Conservation (phyloP, 352 stramenopile genomes). For the Pythium folliculosum region DNA sequence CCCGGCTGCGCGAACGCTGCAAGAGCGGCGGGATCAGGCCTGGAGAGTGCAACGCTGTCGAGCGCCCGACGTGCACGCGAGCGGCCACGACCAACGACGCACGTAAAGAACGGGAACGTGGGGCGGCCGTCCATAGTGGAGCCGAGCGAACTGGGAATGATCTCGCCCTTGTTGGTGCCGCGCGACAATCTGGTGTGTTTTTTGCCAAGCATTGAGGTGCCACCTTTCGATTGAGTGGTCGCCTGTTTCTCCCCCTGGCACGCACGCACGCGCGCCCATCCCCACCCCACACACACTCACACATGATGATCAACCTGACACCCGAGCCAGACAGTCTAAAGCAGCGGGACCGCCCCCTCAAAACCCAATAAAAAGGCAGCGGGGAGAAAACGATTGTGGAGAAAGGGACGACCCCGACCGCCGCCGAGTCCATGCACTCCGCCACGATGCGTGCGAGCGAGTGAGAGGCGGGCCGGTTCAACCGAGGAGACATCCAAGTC, state of each 20-base stretch:
- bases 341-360: not conserved
- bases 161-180: not conserved
- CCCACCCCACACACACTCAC: constrained; percentile 1
- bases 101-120: not conserved
- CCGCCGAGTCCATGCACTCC: constrained; percentile 5
- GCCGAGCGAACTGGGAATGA: not conserved
- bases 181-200: constrained; percentile 13
- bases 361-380: not conserved
- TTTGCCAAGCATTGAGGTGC: constrained; percentile 20
- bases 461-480: constrained; percentile 12
- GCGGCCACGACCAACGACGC: not conserved
- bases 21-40: constrained; percentile 12
- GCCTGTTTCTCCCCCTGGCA: constrained; percentile 29
- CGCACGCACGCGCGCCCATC: constrained; percentile 20
- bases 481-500: constrained; percentile 27
- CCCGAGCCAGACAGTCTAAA: not conserved
- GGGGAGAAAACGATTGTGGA: constrained; percentile 6
- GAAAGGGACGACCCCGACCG: not conserved
- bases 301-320: constrained; percentile 17
- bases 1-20: constrained; percentile 15
- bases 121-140: not conserved
- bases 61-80: constrained; percentile 14
- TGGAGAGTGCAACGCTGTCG: constrained; percentile 13
- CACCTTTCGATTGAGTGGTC: constrained; percentile 24
- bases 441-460: constrained; percentile 8